phyloP scores from a whole-genome alignment of 2,329 filamentous ascomycete genomes.

The Fusarium foetens region DNA sequence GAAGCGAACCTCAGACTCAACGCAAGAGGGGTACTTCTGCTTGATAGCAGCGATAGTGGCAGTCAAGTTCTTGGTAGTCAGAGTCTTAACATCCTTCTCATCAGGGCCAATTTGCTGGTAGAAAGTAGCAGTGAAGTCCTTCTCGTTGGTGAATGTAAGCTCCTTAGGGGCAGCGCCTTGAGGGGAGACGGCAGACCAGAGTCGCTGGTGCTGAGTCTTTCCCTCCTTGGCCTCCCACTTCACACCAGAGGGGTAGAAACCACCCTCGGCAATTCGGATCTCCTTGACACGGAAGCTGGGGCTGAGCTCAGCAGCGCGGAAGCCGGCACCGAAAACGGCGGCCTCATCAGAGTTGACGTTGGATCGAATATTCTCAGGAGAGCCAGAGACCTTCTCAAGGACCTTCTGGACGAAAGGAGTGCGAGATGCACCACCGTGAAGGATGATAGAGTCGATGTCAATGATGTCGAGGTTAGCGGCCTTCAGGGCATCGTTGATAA shows the following conservation, averaged over 20 bases:
- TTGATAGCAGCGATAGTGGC: constrained; percentile 81
- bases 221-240: constrained; percentile 76
- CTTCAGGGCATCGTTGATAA: constrained; percentile 79
- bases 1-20: constrained; percentile 79
- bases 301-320: constrained; percentile 91
- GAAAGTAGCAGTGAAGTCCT: constrained; percentile 84
- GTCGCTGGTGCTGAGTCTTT: constrained; percentile 79
- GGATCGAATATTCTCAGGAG: constrained; percentile 81
- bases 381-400: constrained; percentile 79
- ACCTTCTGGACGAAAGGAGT: constrained; percentile 95
- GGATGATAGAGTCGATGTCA: constrained; percentile 89
- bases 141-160: constrained; percentile 81
- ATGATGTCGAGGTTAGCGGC: constrained; percentile 76
- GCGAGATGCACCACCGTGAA: constrained; percentile 89
- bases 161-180: constrained; percentile 83
- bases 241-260: constrained; percentile 78
- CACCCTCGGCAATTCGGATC: constrained; percentile 83
- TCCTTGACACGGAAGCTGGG: constrained; percentile 98
- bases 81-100: constrained; percentile 70
- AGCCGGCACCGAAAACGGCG: constrained; percentile 93
- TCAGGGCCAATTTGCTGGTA: constrained; percentile 74
- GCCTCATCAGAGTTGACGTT: constrained; percentile 98
- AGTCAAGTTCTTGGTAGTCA: constrained; percentile 88
- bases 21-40: constrained; percentile 78
- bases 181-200: constrained; percentile 82